Conservation (phyloP, 169 alveolate genomes). For the Babesia bigemina region DNA sequence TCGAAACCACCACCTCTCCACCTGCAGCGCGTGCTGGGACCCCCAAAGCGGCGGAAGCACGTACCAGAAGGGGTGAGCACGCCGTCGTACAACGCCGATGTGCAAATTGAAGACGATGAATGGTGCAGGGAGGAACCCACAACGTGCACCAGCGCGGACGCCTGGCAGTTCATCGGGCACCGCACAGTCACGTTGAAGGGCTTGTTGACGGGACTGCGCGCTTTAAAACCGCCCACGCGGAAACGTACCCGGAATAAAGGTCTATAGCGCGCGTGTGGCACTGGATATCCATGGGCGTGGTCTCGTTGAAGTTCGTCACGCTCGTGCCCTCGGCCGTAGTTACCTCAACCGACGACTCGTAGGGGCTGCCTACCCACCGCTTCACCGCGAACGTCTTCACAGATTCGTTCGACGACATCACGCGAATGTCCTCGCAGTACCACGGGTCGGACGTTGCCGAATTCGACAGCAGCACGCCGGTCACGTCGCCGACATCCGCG, state of each 20-base stretch:
- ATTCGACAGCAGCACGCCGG: slow-evolving; percentile 78
- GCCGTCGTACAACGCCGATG: slow-evolving; percentile 86
- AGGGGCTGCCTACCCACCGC: slow-evolving; percentile 85
- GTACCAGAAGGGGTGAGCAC: slow-evolving; percentile 80
- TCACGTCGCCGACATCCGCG: slow-evolving; percentile 83
- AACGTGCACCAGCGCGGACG: slow-evolving; percentile 72
- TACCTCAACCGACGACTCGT: slow-evolving; percentile 72
- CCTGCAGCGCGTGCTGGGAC: slow-evolving; percentile 57
- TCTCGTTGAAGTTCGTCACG: slow-evolving; percentile 61
- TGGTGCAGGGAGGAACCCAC: slow-evolving; percentile 87
- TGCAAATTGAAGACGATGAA: slow-evolving; percentile 85
- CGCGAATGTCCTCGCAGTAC: slow-evolving; percentile 83
- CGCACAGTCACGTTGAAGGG: slow-evolving; percentile 76
- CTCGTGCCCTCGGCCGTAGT: slow-evolving; percentile 67
- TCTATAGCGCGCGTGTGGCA: slow-evolving; percentile 70
- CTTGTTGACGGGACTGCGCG: slow-evolving; percentile 58
- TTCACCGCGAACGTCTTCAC: slow-evolving; percentile 78
- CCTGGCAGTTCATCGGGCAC: slow-evolving; percentile 85
- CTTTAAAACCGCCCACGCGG: slow-evolving; percentile 23
- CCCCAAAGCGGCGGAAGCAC: neutral
- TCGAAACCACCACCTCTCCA: slow-evolving; percentile 83
- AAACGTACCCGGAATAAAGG: slow-evolving; percentile 62
- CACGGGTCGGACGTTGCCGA: slow-evolving; percentile 82
- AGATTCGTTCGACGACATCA: slow-evolving; percentile 68
- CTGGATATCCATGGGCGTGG: slow-evolving; percentile 63